A percentile compares a stretch with the other conserved stretches of the same genome.
Conservation (phyloP, 2,329 filamentous ascomycete genomes). For the Juglanconis juglandina region DNA sequence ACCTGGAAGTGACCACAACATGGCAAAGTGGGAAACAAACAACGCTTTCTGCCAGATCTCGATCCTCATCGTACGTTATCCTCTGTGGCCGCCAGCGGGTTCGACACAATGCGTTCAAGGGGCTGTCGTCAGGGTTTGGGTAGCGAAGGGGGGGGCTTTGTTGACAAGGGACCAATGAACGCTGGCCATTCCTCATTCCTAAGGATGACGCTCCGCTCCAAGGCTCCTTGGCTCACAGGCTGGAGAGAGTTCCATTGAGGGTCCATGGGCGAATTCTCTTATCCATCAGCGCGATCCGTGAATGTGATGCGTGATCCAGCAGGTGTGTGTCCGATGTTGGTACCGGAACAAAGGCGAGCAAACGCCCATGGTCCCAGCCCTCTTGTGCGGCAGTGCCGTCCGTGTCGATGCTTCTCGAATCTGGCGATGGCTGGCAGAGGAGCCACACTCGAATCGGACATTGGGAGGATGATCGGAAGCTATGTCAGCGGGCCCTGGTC, state of each 20-base stretch:
- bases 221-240: too few species aligned
- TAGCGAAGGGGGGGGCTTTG: neutral
- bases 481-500: neutral
- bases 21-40: constrained; percentile 2
- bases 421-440: neutral
- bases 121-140: neutral
- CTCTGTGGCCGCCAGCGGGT: neutral
- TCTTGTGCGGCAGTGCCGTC: neutral
- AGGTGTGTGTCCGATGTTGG: too few species aligned
- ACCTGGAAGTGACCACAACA: constrained; percentile 10
- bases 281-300: too few species aligned
- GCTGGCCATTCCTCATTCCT: constrained; percentile 4
- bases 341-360: too few species aligned
- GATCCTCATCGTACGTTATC: constrained; percentile 12
- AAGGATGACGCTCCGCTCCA: constrained; percentile 1
- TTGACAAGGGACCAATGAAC: neutral
- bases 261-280: too few species aligned
- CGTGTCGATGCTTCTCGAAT: neutral
- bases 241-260: too few species aligned
- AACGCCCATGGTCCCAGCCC: neutral
- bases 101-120: constrained; percentile 4
- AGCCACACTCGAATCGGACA: neutral
- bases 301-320: too few species aligned
- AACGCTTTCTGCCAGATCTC: constrained; percentile 16
- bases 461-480: constrained; percentile 3